Conservation (phyloP, 2,329 filamentous ascomycete species). For the Verticillium nonalfalfae region DNA sequence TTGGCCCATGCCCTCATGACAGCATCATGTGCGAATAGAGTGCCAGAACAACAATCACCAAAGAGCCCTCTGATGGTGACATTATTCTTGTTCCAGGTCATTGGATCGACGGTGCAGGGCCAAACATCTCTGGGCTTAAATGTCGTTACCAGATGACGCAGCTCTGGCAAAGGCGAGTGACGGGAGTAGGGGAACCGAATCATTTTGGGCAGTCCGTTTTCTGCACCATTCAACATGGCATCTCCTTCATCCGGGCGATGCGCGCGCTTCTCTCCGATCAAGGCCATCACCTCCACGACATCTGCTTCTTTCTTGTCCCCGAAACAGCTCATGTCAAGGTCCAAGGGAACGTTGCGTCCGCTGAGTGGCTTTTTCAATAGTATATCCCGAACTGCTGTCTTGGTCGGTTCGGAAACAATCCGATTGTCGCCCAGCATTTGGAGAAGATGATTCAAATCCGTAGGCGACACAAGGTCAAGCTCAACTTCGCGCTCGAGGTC, state of each 20-base stretch:
- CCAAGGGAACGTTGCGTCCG: slow-evolving; percentile 25
- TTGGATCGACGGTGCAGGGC: slow-evolving; percentile 69
- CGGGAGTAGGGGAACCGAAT: slow-evolving; percentile 78
- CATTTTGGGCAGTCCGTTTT: slow-evolving; percentile 24
- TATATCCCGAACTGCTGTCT: slow-evolving; percentile 12
- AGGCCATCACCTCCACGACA: slow-evolving; percentile 15
- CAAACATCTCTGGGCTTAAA: slow-evolving; percentile 73
- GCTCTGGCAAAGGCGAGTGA: slow-evolving; percentile 79
- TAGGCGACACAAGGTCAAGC: slow-evolving; percentile 51
- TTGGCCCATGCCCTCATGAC: not conserved
- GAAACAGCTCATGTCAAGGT: slow-evolving; percentile 20
- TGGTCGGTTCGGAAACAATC: slow-evolving; percentile 8
- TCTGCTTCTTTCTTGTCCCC: slow-evolving; percentile 20
- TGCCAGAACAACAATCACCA: slow-evolving; percentile 57
- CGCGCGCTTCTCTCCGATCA: slow-evolving; percentile 16
- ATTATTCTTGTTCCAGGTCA: slow-evolving; percentile 51
- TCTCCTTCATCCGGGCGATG: slow-evolving; percentile 1
- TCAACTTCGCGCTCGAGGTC: slow-evolving; percentile 66
- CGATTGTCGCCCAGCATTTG: slow-evolving; percentile 18
- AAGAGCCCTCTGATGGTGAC: slow-evolving; percentile 66
- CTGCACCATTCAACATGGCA: slow-evolving; percentile 1
- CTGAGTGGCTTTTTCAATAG: slow-evolving; percentile 10
- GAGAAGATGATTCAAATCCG: slow-evolving; percentile 44
- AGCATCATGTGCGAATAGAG: slow-evolving; percentile 59
- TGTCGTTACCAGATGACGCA: slow-evolving; percentile 60